Conservation (phyloP, 73 alveolate genomes). For the Paramecium biaurelia region DNA sequence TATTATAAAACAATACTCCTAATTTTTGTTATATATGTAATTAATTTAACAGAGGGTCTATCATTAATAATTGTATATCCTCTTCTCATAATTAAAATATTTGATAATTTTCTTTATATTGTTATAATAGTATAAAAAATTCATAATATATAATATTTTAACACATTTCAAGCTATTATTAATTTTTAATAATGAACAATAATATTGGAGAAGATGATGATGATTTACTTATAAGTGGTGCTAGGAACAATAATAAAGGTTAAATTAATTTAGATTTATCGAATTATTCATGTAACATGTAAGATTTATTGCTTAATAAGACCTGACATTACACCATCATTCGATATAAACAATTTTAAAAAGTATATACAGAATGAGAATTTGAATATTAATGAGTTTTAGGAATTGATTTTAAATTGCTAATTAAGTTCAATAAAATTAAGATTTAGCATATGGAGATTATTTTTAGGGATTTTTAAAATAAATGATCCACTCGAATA, state of each 20-base stretch:
- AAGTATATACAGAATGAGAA: neutral
- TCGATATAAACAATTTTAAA: neutral
- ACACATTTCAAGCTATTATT: neutral
- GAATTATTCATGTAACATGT: neutral
- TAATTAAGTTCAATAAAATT: neutral
- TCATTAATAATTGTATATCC: neutral
- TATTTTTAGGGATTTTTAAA: neutral
- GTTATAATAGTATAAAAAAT: neutral
- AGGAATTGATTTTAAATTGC: neutral
- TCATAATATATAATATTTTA: neutral
- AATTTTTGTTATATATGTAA: too few species aligned
- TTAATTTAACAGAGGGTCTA: too few species aligned
- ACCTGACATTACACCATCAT: neutral
- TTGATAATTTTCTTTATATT: too few species aligned
- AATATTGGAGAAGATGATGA: neutral
- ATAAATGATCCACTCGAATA: neutral
- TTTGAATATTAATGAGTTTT: neutral
- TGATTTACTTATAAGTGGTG: neutral
- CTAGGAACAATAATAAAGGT: neutral
- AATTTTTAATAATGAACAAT: neutral
- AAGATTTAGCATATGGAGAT: constrained; percentile 31
- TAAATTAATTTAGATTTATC: constrained; percentile 5
- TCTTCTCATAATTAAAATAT: neutral
- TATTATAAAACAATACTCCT: too few species aligned
- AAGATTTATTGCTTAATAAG: neutral